phyloP scores from a whole-genome alignment of 139 green algal genomes.

The Ettlia oleoabundans region DNA sequence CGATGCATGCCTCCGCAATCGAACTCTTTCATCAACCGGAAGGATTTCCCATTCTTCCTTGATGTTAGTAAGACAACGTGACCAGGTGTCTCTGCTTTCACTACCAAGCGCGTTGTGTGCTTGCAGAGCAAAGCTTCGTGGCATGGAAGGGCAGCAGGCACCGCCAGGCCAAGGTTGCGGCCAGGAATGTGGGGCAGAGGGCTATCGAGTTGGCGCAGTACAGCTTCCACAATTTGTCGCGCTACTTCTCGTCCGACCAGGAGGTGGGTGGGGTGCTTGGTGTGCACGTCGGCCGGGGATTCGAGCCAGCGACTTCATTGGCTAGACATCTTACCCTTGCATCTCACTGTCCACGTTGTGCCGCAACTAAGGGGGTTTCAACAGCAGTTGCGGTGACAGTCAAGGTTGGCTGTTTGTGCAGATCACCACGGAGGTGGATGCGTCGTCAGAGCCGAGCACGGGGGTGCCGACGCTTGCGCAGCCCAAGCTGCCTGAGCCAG shows the following conservation, averaged over 20 bases:
- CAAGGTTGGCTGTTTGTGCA: no score
- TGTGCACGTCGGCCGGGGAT: no score
- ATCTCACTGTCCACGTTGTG: no score
- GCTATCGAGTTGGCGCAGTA: neutral
- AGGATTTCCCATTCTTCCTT: no score
- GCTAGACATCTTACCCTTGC: no score
- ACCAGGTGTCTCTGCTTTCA: no score
- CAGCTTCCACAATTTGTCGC: neutral
- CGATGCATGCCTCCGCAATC: neutral
- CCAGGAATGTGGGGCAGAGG: neutral
- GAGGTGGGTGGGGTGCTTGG: no score
- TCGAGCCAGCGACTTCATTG: no score
- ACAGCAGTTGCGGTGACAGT: neutral
- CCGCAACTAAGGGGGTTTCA: no score
- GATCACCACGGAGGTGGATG: neutral
- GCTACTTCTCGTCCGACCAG: neutral
- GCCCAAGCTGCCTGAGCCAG: neutral
- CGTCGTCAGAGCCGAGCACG: neutral
- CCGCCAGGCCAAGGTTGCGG: neutral
- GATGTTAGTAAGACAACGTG: no score
- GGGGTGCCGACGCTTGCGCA: neutral
- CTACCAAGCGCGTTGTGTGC: no score
- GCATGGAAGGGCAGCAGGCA: constrained; percentile 2
- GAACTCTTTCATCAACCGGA: no score
- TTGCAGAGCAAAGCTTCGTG: neutral